phyloP scores from a whole-genome alignment of 1,284 basidiomycete species.

The Grifola frondosa region DNA sequence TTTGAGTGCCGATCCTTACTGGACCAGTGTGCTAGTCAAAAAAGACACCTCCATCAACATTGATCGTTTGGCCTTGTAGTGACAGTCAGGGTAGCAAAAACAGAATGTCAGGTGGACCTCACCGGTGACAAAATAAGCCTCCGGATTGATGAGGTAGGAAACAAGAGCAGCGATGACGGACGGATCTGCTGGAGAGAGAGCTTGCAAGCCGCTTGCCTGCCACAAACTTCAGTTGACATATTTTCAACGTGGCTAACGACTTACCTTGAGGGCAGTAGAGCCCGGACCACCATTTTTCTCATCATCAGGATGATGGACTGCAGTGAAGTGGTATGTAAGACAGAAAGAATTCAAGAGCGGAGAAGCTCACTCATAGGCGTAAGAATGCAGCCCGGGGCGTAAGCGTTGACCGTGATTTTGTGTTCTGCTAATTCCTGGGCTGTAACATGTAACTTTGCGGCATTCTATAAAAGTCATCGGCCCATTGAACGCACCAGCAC shows the following conservation, averaged over 20 bases:
- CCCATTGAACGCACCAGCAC: constrained; percentile 18
- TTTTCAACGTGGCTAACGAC: background rate
- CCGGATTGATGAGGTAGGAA: constrained; percentile 24
- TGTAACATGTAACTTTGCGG: constrained; percentile 2
- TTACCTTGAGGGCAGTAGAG: constrained; percentile 18
- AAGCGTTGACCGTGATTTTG: constrained; percentile 29
- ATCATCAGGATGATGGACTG: constrained; percentile 21
- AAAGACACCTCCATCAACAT: constrained; percentile 21
- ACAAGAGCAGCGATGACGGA: constrained; percentile 21
- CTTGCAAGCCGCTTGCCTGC: constrained; percentile 13
- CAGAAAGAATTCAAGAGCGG: background rate
- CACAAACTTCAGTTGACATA: background rate
- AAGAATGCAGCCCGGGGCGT: constrained; percentile 26
- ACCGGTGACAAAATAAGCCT: constrained; percentile 26
- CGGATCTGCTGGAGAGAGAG: constrained; percentile 12
- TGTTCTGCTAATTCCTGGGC: constrained; percentile 20
- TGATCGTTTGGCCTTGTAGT: constrained; percentile 21
- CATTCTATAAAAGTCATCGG: background rate
- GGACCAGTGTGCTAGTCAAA: too few species aligned
- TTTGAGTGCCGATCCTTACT: too few species aligned
- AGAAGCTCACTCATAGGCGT: constrained; percentile 23
- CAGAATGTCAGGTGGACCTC: background rate
- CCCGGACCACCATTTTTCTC: constrained; percentile 19
- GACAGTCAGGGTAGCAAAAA: background rate
- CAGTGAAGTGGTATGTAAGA: background rate